Evolutionary conservation across 2,329 filamentous ascomycete genomes (phyloP), one percentile per base, ranked within the genome.

Genomic region (Mycosphaerella sp.): DNA sequence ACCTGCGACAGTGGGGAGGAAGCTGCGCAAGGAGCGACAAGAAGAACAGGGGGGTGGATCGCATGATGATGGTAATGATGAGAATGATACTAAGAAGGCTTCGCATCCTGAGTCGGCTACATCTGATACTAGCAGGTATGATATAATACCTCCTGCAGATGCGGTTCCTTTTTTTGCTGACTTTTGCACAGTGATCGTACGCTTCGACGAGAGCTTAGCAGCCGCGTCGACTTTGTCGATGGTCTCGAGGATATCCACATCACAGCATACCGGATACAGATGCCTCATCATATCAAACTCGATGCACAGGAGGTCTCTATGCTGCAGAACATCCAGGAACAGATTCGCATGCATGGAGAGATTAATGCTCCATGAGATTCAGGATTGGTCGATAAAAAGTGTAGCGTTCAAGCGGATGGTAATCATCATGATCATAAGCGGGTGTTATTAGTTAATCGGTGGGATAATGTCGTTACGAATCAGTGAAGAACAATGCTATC

Each of bases 221-320:
- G 59, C 9, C 37, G 48, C 7, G 49, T 58, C 14, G 56, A 58
- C 13, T 55, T 54, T 18, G 42, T 51, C 2, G 55, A 60, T 10
- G 55, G 51, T 2, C 18, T 53, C 4, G 56, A 54, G 10, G 52
- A 56, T 14, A 66, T 72, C 25, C 58, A 63, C 17, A 66, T 73
- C 14, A 64, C 58, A 1, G 58, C 65, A 5, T 56, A 62, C 1
- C 51, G 61, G 25, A 61, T 73, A 2, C 46, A 59, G 13, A 39
- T 73, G 16, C 72, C 71, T 25, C 59, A 64, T 17, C 59, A 67
- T 25, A 51, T 73, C 17, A 56, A 61, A 14, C 50, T 73, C 44
- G 68, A 65, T 14, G 47, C 55, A 8, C 65, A 70, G 34, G 70
- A 73, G 44, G 55, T 58, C 7, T 55, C 59, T 41, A n/a, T 73